Base-by-base conservation (phyloP, 2,329 filamentous ascomycete genomes). In the Kalmusia sp. region DNA sequence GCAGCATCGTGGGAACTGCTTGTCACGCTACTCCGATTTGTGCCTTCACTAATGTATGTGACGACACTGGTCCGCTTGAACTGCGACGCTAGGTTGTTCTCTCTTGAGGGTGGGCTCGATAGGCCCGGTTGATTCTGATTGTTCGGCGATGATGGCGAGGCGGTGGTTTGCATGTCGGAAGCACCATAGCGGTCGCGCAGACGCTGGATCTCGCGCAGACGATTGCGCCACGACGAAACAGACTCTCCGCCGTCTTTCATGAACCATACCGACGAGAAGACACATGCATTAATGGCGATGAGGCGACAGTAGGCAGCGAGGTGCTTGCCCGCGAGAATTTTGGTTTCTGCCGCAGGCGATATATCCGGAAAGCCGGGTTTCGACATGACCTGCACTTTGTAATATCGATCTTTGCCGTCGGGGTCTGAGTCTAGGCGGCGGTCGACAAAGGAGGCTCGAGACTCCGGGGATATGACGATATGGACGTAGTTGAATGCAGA, bases 401-500 rank as follows among this genome's bases (percentile, higher is more conserved):
- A 98, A 74, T 93, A 98, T 2, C 79, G 76, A 15, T 77, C 72
- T 21, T 70, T 72, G 54, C 73, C 68, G 22, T 73, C 74, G 14
- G 72, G 70, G 12, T 76, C 73, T 75, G 80, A 52, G 76, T 72
- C 70, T 39, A 75, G 59, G 24, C 68, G 66, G 55, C 70, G 62
- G 50, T 89, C 87, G 31, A 91, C 82, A 67, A 93, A 93, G 2
- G 88, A 89, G 2, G 87, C 87, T 34, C 88, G 84, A 4, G 92
- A 93, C 57, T 93, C 90, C 0, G 95, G 95, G 2, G 91, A 91
- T 68, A 99, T 93, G 64, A 98, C 89, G 65, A 99, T 98, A 71
- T 97, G 92, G 70, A 99, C 92, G 69, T 91, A 96, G 70, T 97
- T 98, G 80, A 99, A 96, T 52, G 93, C 90, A 0, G 92, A 96